Conservation (phyloP, 2,329 filamentous ascomycete genomes). For the Alternaria atra region DNA sequence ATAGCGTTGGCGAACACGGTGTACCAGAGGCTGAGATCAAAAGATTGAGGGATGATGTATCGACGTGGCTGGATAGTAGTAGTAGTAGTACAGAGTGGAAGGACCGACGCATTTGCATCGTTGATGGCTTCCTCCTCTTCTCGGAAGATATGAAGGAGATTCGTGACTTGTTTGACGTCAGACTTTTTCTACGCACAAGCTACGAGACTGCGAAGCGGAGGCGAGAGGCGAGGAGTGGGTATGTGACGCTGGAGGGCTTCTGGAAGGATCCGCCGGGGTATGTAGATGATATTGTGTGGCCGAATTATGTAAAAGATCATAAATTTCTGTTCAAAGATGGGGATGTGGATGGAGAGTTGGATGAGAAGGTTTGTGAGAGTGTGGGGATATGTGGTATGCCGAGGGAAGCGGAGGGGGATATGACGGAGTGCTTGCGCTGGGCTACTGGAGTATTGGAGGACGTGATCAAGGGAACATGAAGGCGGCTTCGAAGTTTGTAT, state of each 20-base stretch:
- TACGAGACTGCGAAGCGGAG: constrained; percentile 70
- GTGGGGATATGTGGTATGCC: constrained; percentile 51
- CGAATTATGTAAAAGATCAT: constrained; percentile 86
- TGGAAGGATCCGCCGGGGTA: constrained; percentile 96
- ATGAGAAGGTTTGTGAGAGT: constrained; percentile 51
- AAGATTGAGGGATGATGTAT: constrained; percentile 39
- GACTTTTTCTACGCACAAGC: constrained; percentile 76
- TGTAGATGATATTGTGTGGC: constrained; percentile 95
- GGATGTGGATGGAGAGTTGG: constrained; percentile 68
- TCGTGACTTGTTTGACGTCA: constrained; percentile 73
- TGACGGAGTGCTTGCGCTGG: constrained; percentile 46
- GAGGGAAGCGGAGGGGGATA: constrained; percentile 46
- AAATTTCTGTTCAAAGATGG: constrained; percentile 78
- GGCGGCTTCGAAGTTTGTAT: constrained; percentile 10
- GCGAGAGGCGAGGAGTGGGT: constrained; percentile 74
- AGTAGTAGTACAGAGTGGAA: constrained; percentile 26
- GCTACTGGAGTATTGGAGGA: constrained; percentile 35
- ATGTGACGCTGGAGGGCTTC: constrained; percentile 84
- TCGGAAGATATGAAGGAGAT: constrained; percentile 63
- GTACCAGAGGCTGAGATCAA: constrained; percentile 48
- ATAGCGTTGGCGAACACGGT: constrained; percentile 58
- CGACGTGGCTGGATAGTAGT: constrained; percentile 14
- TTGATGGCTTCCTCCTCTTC: constrained; percentile 92
- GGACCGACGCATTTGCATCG: constrained; percentile 63
- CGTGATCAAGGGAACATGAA: constrained; percentile 27